phyloP scores from a whole-genome alignment of 2,329 filamentous ascomycete genomes.

The Nothophaeocryptopus gaeumannii region DNA sequence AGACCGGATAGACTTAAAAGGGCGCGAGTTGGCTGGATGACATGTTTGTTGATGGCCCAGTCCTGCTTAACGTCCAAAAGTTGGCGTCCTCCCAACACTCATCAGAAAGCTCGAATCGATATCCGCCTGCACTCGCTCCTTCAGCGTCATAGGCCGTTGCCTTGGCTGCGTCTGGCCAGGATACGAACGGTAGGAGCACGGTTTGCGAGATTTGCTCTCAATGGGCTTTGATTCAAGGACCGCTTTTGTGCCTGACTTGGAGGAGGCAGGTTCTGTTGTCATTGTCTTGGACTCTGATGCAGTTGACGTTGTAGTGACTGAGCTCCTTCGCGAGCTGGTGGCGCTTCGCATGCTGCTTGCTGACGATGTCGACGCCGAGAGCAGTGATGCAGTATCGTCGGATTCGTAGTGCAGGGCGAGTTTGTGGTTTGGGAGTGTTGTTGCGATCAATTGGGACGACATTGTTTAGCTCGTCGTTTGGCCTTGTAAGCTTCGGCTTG shows the following conservation, averaged over 20 bases:
- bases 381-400: background rate
- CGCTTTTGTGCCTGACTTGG: too few species aligned
- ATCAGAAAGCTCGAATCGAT: conserved; percentile 2
- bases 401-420: background rate
- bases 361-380: background rate
- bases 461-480: background rate
- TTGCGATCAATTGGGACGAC: conserved; percentile 1
- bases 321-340: background rate
- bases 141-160: background rate
- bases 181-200: background rate
- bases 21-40: too few species aligned
- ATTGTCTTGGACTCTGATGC: background rate
- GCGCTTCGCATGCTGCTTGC: background rate
- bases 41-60: too few species aligned
- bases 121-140: conserved; percentile 1
- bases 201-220: background rate
- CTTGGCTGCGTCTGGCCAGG: background rate
- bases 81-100: background rate
- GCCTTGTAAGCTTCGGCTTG: too few species aligned
- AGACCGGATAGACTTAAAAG: too few species aligned
- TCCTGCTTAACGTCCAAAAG: background rate
- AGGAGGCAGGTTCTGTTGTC: background rate
- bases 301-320: background rate
- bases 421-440: conserved; percentile 1
- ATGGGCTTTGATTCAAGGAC: too few species aligned